Base-by-base conservation (phyloP, 2,329 filamentous ascomycete species). In the Pseudonectria foliicola region DNA sequence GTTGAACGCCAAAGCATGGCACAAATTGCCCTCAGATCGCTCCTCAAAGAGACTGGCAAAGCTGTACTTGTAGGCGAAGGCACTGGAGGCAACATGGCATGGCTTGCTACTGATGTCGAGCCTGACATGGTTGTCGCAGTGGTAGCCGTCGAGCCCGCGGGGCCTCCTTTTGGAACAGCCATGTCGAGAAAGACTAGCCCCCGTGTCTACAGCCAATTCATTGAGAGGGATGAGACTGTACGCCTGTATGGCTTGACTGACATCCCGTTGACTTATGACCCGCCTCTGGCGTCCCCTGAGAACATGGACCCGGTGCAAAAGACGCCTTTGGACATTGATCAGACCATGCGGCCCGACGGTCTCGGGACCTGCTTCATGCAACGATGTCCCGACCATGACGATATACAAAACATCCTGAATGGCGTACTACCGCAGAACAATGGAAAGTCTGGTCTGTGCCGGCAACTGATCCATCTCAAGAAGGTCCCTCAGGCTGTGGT, bases 71-170 rank as follows among this genome's bases (percentile, higher is more conserved):
- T 79, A 10, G 66, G 66, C 0, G 68, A 78, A 41, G 71, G 68
- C 1, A 63, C 72, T 12, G 67, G 68, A 4, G 64, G 66, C 1
- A 57, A 57, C 10, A 62, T 64, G 39, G 63, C 59, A 7, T 73
- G 63, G 64, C 57, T 68, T 7, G 59, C 68, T 7, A 68, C 66
- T 2, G 74, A 80, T 43, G 52, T 55, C 3, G 50, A 62, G 4
- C 72, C 74, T 0, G 44, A 64, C 0, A 54, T 69, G 1, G 66
- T 77, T 2, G 63, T 62, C 13, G 66, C 56, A 1, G 62, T 76
- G 13, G 52, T 79, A 2, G 60, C 65, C 1, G 41, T 79, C 10
- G 75, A 78, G 45, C 73, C 73, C 0, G 50, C 57, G 4, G 73
- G 73, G 0, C 73, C 73, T 1, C 73, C 71, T 0, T 75, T 70